A percentile compares a stretch with the other conserved stretches of the same genome.
These are phyloP conservation scores for Penicillium sp. DNA, from an alignment of 2,329 filamentous ascomycete genomes.

Conservation along the genomic window DNA sequence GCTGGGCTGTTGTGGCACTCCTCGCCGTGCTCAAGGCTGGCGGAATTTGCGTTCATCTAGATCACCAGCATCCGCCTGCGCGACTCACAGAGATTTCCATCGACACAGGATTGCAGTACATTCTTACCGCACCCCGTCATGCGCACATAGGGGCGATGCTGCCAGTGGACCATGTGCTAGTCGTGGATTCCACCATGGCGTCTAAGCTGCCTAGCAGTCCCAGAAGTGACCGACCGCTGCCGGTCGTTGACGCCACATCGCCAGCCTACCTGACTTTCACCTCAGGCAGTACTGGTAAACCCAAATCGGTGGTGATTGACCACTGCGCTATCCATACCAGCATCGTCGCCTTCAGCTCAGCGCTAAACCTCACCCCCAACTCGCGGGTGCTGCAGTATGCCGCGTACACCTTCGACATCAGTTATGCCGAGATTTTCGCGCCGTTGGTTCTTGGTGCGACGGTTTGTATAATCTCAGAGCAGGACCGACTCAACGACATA, in stretches of 20 bases:
- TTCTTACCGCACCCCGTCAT: neutral
- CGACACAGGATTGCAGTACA: neutral
- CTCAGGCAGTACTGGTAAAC: neutral
- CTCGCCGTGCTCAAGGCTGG: neutral
- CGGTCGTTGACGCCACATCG: neutral
- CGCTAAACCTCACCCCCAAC: neutral
- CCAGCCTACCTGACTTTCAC: neutral
- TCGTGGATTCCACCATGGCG: neutral
- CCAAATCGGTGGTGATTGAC: neutral
- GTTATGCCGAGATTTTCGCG: neutral
- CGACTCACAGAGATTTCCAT: neutral
- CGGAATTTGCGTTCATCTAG: neutral
- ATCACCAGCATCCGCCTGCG: neutral
- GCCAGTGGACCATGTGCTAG: neutral
- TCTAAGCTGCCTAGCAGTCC: neutral
- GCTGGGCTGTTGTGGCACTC: neutral
- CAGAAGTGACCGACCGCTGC: neutral
- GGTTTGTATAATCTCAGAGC: neutral
- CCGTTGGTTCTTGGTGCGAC: neutral
- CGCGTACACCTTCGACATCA: neutral
- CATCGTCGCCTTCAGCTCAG: neutral
- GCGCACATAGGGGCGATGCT: neutral
- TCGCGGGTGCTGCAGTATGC: neutral
- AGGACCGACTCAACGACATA: neutral
- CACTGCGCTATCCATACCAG: neutral